A percentile compares a stretch with the other conserved stretches of the same genome.
Evolutionary conservation across 345 rosid species (phyloP).

Genomic region (Hevea brasiliensis): DNA sequence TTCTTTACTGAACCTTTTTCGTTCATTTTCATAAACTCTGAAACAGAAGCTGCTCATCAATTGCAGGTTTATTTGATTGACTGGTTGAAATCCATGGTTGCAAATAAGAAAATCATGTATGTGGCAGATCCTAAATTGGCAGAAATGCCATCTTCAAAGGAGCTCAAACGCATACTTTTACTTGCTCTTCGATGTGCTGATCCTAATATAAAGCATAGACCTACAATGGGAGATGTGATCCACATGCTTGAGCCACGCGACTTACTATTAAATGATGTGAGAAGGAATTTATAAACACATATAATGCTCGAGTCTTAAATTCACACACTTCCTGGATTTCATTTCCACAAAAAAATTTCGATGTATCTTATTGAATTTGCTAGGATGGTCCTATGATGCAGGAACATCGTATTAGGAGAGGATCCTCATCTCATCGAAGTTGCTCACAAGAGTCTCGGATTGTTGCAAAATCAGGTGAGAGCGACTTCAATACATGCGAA

Average conservation of each 20-base stretch:
- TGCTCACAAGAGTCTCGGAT: constrained; percentile 19
- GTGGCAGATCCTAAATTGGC: constrained; percentile 62
- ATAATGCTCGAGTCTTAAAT: neutral
- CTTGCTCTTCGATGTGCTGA: constrained; percentile 69
- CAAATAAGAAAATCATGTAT: constrained; percentile 39
- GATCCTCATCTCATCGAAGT: constrained; percentile 14
- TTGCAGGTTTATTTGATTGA: constrained; percentile 53
- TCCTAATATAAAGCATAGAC: constrained; percentile 56
- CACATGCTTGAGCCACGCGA: constrained; percentile 77
- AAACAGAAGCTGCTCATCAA: neutral
- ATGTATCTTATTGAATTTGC: neutral
- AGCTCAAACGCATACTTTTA: constrained; percentile 60
- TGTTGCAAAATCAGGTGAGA: neutral
- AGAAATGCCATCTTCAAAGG: constrained; percentile 50
- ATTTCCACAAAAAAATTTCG: neutral
- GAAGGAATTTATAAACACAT: neutral
- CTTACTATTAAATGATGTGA: constrained; percentile 55
- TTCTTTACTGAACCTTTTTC: neutral
- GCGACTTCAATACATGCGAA: constrained; percentile 5
- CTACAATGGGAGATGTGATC: constrained; percentile 68
- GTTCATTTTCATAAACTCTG: neutral
- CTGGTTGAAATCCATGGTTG: constrained; percentile 74
- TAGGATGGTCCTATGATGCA: too few relatives aligned
- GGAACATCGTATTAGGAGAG: constrained; percentile 28
- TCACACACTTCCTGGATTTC: neutral